Evolutionary conservation across 352 stramenopile genomes (phyloP).

Genomic region (Globisporangium echinulatum): DNA sequence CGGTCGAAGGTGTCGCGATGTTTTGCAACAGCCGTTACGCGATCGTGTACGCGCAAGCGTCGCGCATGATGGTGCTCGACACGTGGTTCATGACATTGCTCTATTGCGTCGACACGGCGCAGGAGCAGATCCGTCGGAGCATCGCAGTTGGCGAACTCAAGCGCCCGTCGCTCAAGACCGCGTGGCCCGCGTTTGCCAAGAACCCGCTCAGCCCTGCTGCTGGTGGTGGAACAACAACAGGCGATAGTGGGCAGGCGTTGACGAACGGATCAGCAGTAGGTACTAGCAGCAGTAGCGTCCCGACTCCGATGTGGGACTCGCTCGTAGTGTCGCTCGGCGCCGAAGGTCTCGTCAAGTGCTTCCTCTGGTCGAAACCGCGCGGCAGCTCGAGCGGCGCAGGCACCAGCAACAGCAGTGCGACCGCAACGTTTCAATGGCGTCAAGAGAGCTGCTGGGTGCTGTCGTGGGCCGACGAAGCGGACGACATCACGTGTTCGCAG

Average conservation of each 20-base stretch:
- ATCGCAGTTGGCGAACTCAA: conserved; percentile 55
- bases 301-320: conserved; percentile 46
- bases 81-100: conserved; percentile 67
- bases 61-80: conserved; percentile 73
- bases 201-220: background rate
- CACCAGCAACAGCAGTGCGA: conserved; percentile 4
- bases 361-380: conserved; percentile 69
- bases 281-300: background rate
- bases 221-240: background rate
- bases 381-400: conserved; percentile 11
- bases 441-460: conserved; percentile 82
- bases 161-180: conserved; percentile 16
- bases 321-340: conserved; percentile 68
- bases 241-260: too few relatives aligned
- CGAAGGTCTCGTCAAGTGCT: conserved; percentile 76
- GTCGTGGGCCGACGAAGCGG: conserved; percentile 74
- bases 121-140: conserved; percentile 74
- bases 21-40: conserved; percentile 65
- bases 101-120: conserved; percentile 68
- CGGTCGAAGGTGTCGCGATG: conserved; percentile 65
- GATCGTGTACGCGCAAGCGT: conserved; percentile 62
- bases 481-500: conserved; percentile 82
- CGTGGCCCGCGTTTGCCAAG: conserved; percentile 2
- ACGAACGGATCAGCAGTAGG: background rate
- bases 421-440: conserved; percentile 47